Evolutionary conservation across 495 filamentous ascomycete species (phyloP).

Genomic region (Neurospora sublineolata): DNA sequence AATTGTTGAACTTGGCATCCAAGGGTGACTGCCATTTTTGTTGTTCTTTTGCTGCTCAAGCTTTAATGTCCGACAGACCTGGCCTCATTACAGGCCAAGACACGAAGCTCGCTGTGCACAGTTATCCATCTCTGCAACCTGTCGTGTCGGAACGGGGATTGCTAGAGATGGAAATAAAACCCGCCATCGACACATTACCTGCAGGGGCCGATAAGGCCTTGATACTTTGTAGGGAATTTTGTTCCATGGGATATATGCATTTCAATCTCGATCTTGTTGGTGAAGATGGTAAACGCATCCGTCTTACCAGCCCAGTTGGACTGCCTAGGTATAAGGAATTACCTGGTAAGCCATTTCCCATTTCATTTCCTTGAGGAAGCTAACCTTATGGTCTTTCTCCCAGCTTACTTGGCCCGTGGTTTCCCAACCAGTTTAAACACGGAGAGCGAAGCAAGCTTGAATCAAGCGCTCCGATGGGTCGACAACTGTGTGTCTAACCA

Average conservation of each 20-base stretch:
- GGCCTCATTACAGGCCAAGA: background rate
- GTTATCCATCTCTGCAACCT: background rate
- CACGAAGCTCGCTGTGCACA: background rate
- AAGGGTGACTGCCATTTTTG: background rate
- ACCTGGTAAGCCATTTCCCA: background rate
- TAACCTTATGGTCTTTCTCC: background rate
- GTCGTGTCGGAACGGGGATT: background rate
- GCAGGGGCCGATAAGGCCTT: background rate
- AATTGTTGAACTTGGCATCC: background rate
- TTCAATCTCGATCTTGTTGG: background rate
- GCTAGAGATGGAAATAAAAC: background rate
- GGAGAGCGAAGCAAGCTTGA: background rate
- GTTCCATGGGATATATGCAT: too few species aligned
- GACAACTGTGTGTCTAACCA: background rate
- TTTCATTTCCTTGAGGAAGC: background rate
- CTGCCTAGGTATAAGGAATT: too few species aligned
- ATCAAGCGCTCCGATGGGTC: background rate
- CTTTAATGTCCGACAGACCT: accelerated
- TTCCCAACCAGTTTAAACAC: background rate
- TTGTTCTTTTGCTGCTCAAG: background rate
- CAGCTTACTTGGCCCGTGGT: background rate
- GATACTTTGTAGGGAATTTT: background rate
- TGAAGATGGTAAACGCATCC: background rate
- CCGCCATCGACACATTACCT: background rate
- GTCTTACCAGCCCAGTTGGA: background rate